Evolutionary conservation across 331 rosid genomes (phyloP).

Genomic region (Malus hybrid): DNA sequence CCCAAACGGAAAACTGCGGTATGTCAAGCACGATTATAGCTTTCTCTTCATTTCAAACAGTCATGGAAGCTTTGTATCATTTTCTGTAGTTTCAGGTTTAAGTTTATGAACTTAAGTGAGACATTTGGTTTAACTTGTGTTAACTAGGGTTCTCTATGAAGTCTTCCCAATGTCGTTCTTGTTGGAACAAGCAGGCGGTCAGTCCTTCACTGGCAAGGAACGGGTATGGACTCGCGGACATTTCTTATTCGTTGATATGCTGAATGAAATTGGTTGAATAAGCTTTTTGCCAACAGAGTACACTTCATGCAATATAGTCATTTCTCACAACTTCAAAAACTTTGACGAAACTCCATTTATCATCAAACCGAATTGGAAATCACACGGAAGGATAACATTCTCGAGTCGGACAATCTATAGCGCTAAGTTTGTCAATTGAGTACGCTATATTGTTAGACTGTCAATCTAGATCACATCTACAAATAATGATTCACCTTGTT

Average conservation of each 20-base stretch:
- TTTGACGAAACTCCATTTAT: not conserved
- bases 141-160: slow-evolving; percentile 69
- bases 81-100: not conserved
- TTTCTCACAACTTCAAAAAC: not conserved
- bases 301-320: not conserved
- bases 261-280: not conserved
- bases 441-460: not conserved
- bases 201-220: slow-evolving; percentile 76
- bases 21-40: slow-evolving; percentile 4
- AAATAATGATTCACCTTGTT: not conserved
- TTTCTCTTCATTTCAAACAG: not conserved
- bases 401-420: not conserved
- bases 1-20: slow-evolving; percentile 90
- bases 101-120: not conserved
- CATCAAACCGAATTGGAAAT: not conserved
- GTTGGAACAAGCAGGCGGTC: slow-evolving; percentile 95
- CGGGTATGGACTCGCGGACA: slow-evolving; percentile 34
- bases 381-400: no score
- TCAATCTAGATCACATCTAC: not conserved
- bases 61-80: not conserved
- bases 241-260: not conserved
- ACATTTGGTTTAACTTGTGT: not conserved
- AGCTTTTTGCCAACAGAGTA: not conserved
- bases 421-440: no score
- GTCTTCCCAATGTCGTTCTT: slow-evolving; percentile 93